phyloP scores from a whole-genome alignment of 768 basidiomycete species.

The Trametes maxima region DNA sequence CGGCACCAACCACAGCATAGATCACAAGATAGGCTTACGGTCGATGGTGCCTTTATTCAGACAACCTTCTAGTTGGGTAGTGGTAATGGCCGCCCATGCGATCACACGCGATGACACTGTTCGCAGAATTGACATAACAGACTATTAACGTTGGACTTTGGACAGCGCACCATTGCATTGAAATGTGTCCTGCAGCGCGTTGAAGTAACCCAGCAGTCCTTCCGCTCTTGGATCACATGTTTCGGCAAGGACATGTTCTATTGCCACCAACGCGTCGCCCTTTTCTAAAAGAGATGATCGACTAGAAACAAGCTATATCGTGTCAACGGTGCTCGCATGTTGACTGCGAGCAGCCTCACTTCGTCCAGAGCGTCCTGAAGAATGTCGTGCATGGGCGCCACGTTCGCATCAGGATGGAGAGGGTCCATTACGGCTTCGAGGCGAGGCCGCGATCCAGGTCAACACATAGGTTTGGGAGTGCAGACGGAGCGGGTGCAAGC shows the following conservation, averaged over 20 bases:
- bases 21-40: constrained; percentile 35
- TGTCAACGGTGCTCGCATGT: background rate
- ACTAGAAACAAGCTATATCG: constrained; percentile 60
- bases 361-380: constrained; percentile 70
- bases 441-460: background rate
- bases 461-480: background rate
- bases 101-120: constrained; percentile 70
- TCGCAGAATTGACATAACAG: background rate
- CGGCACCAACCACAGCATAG: background rate
- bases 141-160: background rate
- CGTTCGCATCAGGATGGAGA: background rate
- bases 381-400: constrained; percentile 42
- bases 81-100: constrained; percentile 59
- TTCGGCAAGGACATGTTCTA: constrained; percentile 54
- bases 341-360: constrained; percentile 43
- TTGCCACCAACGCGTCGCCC: constrained; percentile 51
- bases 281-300: constrained; percentile 55
- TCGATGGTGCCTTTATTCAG: constrained; percentile 45
- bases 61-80: constrained; percentile 53
- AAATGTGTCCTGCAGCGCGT: constrained; percentile 74
- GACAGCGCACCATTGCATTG: constrained; percentile 74
- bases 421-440: constrained; percentile 11
- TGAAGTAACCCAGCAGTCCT: constrained; percentile 54
- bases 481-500: background rate
- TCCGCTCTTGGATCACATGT: constrained; percentile 42